Conservation (phyloP, 495 filamentous ascomycete species). For the Neurospora tetraspora region DNA sequence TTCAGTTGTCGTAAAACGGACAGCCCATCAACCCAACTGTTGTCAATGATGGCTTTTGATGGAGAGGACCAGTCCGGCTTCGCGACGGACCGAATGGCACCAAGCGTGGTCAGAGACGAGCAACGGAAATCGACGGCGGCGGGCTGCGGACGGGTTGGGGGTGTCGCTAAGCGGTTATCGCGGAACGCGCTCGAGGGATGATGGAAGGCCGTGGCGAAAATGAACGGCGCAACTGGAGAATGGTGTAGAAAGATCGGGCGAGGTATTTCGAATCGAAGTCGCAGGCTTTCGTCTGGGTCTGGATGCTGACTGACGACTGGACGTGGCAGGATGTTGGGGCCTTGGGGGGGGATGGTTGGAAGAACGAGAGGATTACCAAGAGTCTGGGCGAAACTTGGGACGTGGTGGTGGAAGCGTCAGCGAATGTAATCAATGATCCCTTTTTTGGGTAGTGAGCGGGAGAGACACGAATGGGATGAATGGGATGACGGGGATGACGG, state of each 20-base stretch:
- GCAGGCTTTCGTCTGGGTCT: neutral
- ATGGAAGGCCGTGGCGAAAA: neutral
- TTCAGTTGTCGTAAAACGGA: neutral
- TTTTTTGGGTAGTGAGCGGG: neutral
- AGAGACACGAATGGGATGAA: neutral
- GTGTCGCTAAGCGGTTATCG: neutral
- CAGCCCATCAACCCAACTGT: neutral
- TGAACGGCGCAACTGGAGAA: neutral
- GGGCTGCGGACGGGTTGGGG: neutral
- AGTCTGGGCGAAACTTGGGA: neutral
- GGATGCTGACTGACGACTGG: neutral
- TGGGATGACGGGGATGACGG: neutral
- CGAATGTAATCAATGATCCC: neutral
- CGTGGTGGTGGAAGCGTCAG: neutral
- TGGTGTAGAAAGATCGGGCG: neutral
- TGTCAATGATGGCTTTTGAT: neutral
- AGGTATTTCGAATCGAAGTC: neutral
- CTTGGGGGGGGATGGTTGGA: neutral
- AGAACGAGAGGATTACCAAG: neutral
- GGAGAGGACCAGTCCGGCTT: neutral
- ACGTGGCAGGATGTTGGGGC: neutral
- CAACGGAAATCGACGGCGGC: neutral
- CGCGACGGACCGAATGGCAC: neutral
- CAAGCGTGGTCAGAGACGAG: neutral
- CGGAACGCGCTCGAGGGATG: neutral